Evolutionary conservation across 2,329 filamentous ascomycete genomes (phyloP).

Genomic region (Coniochaeta sp.): DNA sequence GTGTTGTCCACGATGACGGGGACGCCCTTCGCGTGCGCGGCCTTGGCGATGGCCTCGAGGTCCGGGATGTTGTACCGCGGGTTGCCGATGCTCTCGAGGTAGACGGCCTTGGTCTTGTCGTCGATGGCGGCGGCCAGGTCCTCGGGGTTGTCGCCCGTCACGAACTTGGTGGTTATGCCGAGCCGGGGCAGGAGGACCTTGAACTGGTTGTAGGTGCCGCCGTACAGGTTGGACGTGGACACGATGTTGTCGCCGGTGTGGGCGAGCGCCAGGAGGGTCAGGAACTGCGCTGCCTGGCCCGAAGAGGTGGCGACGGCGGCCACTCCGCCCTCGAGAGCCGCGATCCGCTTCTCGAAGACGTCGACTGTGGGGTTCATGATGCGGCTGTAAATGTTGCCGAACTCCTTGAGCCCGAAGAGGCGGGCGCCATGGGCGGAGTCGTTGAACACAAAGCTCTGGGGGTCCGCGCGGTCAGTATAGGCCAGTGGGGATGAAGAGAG

Average conservation of each 20-base stretch:
- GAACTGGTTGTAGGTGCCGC: constrained; percentile 95
- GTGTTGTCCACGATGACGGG: constrained; percentile 78
- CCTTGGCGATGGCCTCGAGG: constrained; percentile 76
- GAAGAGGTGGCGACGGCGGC: constrained; percentile 80
- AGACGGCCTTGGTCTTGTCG: constrained; percentile 87
- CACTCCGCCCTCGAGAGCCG: constrained; percentile 88
- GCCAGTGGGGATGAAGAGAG: neutral
- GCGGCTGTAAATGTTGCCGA: constrained; percentile 95
- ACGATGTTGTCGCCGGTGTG: constrained; percentile 89
- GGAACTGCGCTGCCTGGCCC: constrained; percentile 88
- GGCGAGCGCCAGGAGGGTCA: constrained; percentile 78
- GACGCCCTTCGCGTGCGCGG: constrained; percentile 63
- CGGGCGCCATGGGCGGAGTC: constrained; percentile 92
- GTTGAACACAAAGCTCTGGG: constrained; percentile 83
- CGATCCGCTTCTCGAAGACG: constrained; percentile 93
- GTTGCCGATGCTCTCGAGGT: constrained; percentile 89
- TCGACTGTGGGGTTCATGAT: constrained; percentile 97
- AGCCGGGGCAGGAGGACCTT: constrained; percentile 85
- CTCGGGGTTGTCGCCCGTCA: constrained; percentile 70
- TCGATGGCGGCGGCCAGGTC: constrained; percentile 80
- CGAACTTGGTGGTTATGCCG: constrained; percentile 82
- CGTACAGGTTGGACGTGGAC: constrained; percentile 84
- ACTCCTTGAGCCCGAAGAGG: constrained; percentile 93
- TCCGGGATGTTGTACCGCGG: constrained; percentile 90
- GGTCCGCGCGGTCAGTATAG: neutral